Percentiles rank a stretch among this genome's conserved stretches.
Evolutionary conservation across 441 rosid species (phyloP).

Genomic region (Macaranga tanarius): DNA sequence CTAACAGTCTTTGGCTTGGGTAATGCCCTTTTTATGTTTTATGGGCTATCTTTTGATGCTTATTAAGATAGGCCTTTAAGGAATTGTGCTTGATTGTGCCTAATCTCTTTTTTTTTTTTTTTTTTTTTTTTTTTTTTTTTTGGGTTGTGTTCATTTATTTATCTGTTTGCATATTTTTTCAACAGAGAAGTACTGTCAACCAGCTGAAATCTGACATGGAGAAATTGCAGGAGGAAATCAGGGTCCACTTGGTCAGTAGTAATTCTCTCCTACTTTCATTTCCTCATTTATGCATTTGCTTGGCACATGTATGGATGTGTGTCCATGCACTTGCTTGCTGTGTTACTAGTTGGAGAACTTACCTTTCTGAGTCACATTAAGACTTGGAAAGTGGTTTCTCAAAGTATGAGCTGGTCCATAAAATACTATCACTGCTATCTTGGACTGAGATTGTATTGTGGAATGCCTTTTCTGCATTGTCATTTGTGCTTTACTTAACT

Average conservation of each 20-base stretch:
- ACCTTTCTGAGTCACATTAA: not conserved
- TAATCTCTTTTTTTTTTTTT: not conserved
- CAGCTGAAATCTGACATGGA: conserved; percentile 91
- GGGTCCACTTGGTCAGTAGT: conserved; percentile 70
- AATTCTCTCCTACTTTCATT: not conserved
- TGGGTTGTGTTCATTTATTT: not conserved
- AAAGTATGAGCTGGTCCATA: not conserved
- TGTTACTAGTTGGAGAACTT: conserved; percentile 2
- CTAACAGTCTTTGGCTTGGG: not conserved
- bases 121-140: not conserved
- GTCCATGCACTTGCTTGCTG: not conserved
- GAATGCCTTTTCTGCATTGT: not conserved
- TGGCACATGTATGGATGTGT: not conserved
- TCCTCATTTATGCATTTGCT: not conserved
- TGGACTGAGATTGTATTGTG: not conserved
- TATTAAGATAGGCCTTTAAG: not conserved
- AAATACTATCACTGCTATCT: not conserved
- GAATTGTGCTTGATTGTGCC: conserved; percentile 3
- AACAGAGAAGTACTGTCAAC: conserved; percentile 86
- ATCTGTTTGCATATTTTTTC: not conserved
- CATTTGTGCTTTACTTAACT: not conserved
- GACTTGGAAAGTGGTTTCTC: not conserved
- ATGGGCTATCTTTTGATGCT: not conserved
- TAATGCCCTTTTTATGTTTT: not conserved
- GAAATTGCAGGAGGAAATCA: conserved; percentile 77